Conservation (phyloP, 2,329 filamentous ascomycete species). For the Cucurbitaria berberidis region DNA sequence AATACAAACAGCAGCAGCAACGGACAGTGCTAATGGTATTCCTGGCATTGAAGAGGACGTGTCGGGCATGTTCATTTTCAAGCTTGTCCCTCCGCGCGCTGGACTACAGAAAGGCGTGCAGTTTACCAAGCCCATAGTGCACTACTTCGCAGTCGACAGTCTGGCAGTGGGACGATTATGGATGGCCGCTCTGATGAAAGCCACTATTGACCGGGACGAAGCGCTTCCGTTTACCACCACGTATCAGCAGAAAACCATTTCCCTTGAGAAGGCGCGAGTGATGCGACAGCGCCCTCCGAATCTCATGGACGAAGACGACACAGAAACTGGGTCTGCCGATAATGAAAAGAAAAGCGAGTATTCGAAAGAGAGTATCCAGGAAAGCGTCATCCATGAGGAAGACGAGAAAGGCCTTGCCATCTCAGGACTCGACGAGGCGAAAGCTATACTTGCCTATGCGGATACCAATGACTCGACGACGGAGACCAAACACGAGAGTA, state of each 20-base stretch:
- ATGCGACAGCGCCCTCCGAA: slow-evolving; percentile 91
- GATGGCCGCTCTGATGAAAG: slow-evolving; percentile 99
- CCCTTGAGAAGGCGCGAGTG: slow-evolving; percentile 81
- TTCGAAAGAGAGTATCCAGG: slow-evolving; percentile 45
- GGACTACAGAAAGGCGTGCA: slow-evolving; percentile 90
- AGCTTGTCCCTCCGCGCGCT: slow-evolving; percentile 87
- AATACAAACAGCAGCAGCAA: slow-evolving; percentile 49
- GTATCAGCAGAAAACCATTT: slow-evolving; percentile 97
- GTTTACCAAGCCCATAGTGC: slow-evolving; percentile 95
- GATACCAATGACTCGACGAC: slow-evolving; percentile 26
- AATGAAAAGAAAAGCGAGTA: slow-evolving; percentile 37
- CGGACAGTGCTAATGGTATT: slow-evolving; percentile 43
- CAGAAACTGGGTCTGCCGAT: slow-evolving; percentile 36
- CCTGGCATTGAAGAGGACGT: slow-evolving; percentile 54
- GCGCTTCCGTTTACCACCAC: slow-evolving; percentile 81
- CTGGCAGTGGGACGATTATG: slow-evolving; percentile 86
- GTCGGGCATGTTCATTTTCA: slow-evolving; percentile 90
- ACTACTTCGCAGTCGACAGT: slow-evolving; percentile 96
- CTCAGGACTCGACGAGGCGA: slow-evolving; percentile 45
- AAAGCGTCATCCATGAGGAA: slow-evolving; percentile 46
- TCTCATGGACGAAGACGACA: slow-evolving; percentile 68
- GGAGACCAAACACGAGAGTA: slow-evolving; percentile 13
- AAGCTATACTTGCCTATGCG: slow-evolving; percentile 42
- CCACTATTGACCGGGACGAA: slow-evolving; percentile 91
- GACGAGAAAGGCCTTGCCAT: slow-evolving; percentile 49